phyloP scores from a whole-genome alignment of 2,329 filamentous ascomycete genomes.

The Cladophialophora psammophila region DNA sequence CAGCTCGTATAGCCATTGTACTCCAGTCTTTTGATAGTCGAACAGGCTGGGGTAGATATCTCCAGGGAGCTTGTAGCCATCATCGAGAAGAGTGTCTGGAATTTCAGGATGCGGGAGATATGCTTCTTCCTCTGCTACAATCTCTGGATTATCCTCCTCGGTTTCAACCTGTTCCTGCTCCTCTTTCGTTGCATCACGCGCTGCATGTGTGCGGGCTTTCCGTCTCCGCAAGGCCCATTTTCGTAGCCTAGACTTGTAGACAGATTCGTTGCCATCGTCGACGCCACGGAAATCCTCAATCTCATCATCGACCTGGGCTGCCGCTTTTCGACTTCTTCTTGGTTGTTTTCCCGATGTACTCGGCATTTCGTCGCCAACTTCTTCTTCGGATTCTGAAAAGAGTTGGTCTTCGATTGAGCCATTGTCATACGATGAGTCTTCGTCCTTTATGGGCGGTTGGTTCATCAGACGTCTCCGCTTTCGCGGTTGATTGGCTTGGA shows the following conservation, averaged over 20 bases:
- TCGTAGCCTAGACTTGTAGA: constrained; percentile 77
- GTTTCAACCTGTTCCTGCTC: constrained; percentile 51
- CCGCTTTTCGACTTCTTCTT: constrained; percentile 39
- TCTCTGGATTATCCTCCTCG: constrained; percentile 44
- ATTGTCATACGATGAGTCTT: constrained; percentile 46
- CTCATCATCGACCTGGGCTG: constrained; percentile 47
- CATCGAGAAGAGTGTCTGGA: constrained; percentile 76
- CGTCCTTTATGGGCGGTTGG: constrained; percentile 43
- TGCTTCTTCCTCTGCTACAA: constrained; percentile 67
- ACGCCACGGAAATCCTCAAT: constrained; percentile 68
- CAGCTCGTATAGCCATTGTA: constrained; percentile 94
- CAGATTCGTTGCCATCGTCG: constrained; percentile 86
- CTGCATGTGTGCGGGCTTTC: constrained; percentile 60
- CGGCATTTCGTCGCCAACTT: constrained; percentile 42
- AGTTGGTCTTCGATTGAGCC: constrained; percentile 33
- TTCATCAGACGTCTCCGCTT: constrained; percentile 49
- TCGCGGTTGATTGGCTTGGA: constrained; percentile 34
- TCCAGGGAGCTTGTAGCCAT: constrained; percentile 81
- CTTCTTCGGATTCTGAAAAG: constrained; percentile 43
- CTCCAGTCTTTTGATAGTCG: constrained; percentile 95
- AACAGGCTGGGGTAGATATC: constrained; percentile 93
- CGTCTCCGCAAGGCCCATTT: constrained; percentile 75
- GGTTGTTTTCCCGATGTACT: constrained; percentile 33
- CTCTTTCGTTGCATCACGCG: constrained; percentile 44
- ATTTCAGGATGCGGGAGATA: constrained; percentile 84